Percentiles rank a stretch among this genome's conserved stretches.
These are phyloP conservation scores for Debaryomyces psychrophilus DNA, from an alignment of 1,139 yeast genomes.

Conservation along the genomic window DNA sequence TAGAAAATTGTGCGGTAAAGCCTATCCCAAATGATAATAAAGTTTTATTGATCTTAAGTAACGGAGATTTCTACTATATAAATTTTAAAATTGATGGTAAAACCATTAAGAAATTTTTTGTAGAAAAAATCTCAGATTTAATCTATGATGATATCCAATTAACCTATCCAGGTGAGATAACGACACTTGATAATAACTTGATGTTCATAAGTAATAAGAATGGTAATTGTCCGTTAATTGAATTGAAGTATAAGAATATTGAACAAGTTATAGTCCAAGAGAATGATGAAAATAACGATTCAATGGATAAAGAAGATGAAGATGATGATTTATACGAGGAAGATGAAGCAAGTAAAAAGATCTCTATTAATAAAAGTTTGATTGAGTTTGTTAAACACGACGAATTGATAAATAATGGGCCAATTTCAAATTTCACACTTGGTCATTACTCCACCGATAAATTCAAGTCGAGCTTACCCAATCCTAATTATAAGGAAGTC, in stretches of 20 bases:
- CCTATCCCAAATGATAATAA: conserved; percentile 53
- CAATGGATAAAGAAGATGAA: conserved; percentile 25
- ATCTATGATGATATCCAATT: conserved; percentile 26
- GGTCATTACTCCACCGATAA: conserved; percentile 63
- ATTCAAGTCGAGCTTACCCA: conserved; percentile 61
- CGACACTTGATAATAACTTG: conserved; percentile 39
- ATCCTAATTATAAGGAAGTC: conserved; percentile 66
- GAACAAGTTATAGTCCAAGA: conserved; percentile 15
- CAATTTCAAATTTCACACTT: conserved; percentile 67
- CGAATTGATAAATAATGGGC: conserved; percentile 68
- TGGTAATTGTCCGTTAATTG: conserved; percentile 42
- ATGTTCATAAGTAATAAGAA: conserved; percentile 39
- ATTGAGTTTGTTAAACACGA: conserved; percentile 54
- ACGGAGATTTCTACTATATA: conserved; percentile 55
- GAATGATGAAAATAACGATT: conserved; percentile 17
- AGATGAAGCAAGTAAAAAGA: conserved; percentile 39
- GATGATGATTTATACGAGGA: conserved; percentile 36
- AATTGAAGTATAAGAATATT: conserved; percentile 30
- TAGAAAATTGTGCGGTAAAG: conserved; percentile 59
- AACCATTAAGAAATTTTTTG: conserved; percentile 39
- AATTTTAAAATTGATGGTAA: conserved; percentile 57
- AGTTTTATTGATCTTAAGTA: conserved; percentile 53
- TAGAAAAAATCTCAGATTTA: conserved; percentile 32
- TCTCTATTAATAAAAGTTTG: conserved; percentile 29
- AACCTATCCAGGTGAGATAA: conserved; percentile 37